Base-by-base conservation (phyloP, 768 basidiomycete species). In the Suillus occidentalis region DNA sequence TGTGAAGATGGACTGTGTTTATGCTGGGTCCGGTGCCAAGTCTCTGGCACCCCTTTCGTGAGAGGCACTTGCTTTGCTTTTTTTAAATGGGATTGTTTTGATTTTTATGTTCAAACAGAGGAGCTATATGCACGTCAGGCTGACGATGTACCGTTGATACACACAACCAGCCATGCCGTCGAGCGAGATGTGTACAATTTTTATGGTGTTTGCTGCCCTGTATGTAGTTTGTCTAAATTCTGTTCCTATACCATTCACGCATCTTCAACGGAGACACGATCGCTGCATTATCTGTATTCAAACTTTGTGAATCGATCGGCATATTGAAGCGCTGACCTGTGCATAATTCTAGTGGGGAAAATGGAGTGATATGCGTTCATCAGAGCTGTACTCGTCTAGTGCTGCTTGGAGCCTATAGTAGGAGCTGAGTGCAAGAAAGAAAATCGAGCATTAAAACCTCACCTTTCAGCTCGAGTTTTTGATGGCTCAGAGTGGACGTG, bases 261-360 rank as follows among this genome's bases (percentile, higher is more conserved):
- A 31, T 3, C 31, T 31, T 31, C 31, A 31, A 31, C 31, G 31
- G 31, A 31, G 31, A 31, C 31, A 31, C 4, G 31, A 99, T 99
- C 10, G 87, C 96, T 1, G 97, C 97, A 74, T 98, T 99, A 71
- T 98, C 97, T 96, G 68, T 25, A 40, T 0, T 45, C 36, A 43
- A 25, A 55, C 14, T 43, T 28, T 50, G 60, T 45, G 61, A 34
- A 47, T 16, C 61, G 6, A 40, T 36, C 31, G 25, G n/a, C 22
- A 10, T 2, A 28, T 62, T 31, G 8, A 39, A 37, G 53, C 25
- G 3, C 18, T 25, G 22, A 67, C 94, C 94, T 72, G 94, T 97
- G 72, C 95, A 98, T 2, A 96, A 79, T 13, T 81, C 74, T 0
- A 85, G 80, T 0, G 94, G 93, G 95, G 95, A 71, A 90, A 95